Conservation (phyloP, 2,329 filamentous ascomycete genomes). For the Aspergillus costaricaensis region DNA sequence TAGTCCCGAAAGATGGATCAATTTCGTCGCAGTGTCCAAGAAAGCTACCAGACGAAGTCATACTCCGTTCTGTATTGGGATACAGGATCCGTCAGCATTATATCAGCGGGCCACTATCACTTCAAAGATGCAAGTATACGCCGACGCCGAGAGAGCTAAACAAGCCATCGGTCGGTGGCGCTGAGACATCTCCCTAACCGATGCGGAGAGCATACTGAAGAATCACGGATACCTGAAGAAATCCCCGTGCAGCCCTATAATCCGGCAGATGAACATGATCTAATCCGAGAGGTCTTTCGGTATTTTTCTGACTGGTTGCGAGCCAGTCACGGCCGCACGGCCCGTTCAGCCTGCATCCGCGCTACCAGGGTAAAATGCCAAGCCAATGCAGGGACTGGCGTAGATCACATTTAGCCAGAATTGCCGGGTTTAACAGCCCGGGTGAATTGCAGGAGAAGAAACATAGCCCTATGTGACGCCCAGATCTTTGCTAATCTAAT, state of each 20-base stretch:
- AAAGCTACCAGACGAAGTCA: neutral
- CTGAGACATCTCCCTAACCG: neutral
- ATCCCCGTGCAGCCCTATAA: neutral
- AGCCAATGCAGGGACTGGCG: neutral
- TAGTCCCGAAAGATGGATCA: neutral
- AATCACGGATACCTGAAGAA: slow-evolving; percentile 1
- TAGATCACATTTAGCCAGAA: neutral
- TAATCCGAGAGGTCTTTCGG: neutral
- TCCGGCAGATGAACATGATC: neutral
- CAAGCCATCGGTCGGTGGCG: neutral
- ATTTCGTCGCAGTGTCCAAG: neutral
- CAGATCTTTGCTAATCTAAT: too few relatives aligned
- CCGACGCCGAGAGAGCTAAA: neutral
- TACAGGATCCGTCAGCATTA: neutral
- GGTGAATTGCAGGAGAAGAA: neutral
- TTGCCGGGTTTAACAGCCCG: neutral
- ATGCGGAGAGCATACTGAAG: neutral
- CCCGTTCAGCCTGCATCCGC: neutral
- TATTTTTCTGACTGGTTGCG: neutral
- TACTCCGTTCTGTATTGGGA: slow-evolving; percentile 2
- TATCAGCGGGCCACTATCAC: neutral
- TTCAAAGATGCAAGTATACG: neutral
- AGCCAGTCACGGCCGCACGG: neutral
- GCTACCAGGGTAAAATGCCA: neutral
- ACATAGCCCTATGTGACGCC: neutral